phyloP scores from a whole-genome alignment of 2,329 filamentous ascomycete species.

The Penicillium rolfsii region DNA sequence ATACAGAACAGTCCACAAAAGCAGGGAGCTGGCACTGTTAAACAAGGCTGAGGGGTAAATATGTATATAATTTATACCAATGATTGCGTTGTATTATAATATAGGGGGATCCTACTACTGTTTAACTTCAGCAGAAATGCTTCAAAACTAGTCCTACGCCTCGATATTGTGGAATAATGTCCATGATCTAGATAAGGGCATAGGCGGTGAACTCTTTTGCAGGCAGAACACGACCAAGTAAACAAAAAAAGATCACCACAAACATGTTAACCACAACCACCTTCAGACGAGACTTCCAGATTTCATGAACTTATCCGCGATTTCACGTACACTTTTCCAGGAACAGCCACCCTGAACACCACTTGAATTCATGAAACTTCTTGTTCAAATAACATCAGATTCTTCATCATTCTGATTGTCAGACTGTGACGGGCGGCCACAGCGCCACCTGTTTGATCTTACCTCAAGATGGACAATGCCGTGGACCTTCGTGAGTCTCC shows the following conservation, averaged over 20 bases:
- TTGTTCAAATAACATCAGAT: neutral
- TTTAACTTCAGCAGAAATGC: too few species aligned
- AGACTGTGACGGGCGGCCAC: neutral
- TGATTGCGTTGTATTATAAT: too few species aligned
- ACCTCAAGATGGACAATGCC: slow-evolving; percentile 9
- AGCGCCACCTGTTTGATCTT: neutral
- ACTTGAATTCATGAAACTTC: neutral
- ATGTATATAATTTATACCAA: too few species aligned
- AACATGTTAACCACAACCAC: neutral
- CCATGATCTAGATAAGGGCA: too few species aligned
- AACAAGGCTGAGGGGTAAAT: too few species aligned
- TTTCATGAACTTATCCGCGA: neutral
- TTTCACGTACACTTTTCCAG: neutral
- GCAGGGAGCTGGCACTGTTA: too few species aligned
- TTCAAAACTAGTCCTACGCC: too few species aligned
- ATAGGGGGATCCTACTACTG: too few species aligned
- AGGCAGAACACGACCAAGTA: neutral
- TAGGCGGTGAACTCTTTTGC: neutral
- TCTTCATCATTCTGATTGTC: neutral
- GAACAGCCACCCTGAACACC: neutral
- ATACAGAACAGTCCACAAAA: too few species aligned
- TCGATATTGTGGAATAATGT: too few species aligned
- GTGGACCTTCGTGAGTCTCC: slow-evolving; percentile 26
- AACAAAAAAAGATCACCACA: neutral
- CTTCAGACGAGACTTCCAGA: neutral